Base-by-base conservation (phyloP, 2,329 filamentous ascomycete species). In the Mycocentrospora acerina region DNA sequence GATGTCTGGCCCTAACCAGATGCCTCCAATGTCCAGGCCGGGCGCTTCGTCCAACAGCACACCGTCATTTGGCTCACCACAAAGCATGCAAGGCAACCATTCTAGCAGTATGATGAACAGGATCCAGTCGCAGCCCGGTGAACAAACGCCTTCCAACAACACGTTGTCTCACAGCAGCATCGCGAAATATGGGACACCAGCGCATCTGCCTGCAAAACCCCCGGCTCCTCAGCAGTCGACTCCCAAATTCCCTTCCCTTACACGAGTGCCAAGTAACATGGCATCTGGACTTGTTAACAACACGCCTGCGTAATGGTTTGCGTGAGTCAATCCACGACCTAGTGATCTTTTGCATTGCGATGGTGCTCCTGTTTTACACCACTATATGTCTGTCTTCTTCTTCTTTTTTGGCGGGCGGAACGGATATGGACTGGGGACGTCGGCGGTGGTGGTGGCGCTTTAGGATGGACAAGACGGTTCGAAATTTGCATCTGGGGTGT, bases 141-240 rank as follows among this genome's bases (percentile, higher is more conserved):
- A 53, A 15, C 44, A 53, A 14, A 40, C 30, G 15, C 44, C 56
- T 3, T 44, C 57, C 6, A 51, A 57, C n/a, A 44, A 57, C 13
- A 53, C 57, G 17, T 32, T 36, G 7, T 59, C 57, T 37, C 68
- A 71, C 41, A 76, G 70, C 55, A 74, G 72, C 49, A 75, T 79
- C 36, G 74, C 76, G n/a, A 79, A 79, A 49, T 80, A 75, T 62
- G 77, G 76, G 19, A 75, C 76, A 22, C 73, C 76, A 4, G 65
- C 76, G 12, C 75, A 76, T 34, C 64, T 80, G 29, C 77, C 77
- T 31, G 71, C 76, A 8, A 80, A 79, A 53, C 77, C 77, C 24
- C 76, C 77, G 27, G 72, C 75, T 10, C 42, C 37, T 11, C 37
- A 37, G 9, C 33, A 34, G 22, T 28, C 37, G 4, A 36, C 42